A percentile compares a stretch with the other conserved stretches of the same genome.
These are phyloP conservation scores for Neoboletus subvelutipes DNA, from an alignment of 768 basidiomycete species.

Conservation along the genomic window DNA sequence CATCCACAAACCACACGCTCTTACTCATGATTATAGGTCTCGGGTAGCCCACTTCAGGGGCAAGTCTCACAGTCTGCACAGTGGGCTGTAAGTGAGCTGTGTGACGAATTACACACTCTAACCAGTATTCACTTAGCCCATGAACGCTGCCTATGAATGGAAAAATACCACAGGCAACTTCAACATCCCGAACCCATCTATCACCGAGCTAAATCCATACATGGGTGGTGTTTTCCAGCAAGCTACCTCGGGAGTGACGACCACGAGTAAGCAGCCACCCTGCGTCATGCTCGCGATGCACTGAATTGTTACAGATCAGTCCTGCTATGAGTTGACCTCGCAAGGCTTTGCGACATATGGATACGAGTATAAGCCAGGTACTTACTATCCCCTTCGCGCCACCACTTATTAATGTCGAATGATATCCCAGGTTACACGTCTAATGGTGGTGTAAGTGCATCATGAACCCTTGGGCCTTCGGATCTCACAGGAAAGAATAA, in stretches of 20 bases:
- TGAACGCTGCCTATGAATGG: slow-evolving; percentile 73
- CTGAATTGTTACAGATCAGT: slow-evolving; percentile 47
- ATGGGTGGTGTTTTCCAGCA: slow-evolving; percentile 81
- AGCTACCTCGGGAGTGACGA: slow-evolving; percentile 69
- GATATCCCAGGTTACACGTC: slow-evolving; percentile 20
- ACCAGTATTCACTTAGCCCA: slow-evolving; percentile 52
- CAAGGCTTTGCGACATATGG: slow-evolving; percentile 72
- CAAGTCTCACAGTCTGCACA: slow-evolving; percentile 85
- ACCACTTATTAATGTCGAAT: neutral
- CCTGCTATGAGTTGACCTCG: slow-evolving; percentile 55
- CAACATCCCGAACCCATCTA: slow-evolving; percentile 51
- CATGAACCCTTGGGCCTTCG: neutral
- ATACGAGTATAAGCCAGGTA: slow-evolving; percentile 76
- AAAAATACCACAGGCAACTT: slow-evolving; percentile 60
- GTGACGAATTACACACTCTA: neutral
- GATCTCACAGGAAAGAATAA: slow-evolving; percentile 25
- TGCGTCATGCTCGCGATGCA: neutral
- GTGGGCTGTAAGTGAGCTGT: slow-evolving; percentile 57
- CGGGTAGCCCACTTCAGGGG: slow-evolving; percentile 39
- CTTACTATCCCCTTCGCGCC: slow-evolving; percentile 17
- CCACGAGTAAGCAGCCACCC: slow-evolving; percentile 46
- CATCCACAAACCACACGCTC: neutral
- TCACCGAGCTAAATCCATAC: slow-evolving; percentile 61
- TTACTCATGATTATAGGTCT: slow-evolving; percentile 32
- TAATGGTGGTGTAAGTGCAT: slow-evolving; percentile 48